A percentile compares a stretch with the other conserved stretches of the same genome.
Conservation (phyloP, 2,329 filamentous ascomycete species). For the Arthrobotrys musiformis region DNA sequence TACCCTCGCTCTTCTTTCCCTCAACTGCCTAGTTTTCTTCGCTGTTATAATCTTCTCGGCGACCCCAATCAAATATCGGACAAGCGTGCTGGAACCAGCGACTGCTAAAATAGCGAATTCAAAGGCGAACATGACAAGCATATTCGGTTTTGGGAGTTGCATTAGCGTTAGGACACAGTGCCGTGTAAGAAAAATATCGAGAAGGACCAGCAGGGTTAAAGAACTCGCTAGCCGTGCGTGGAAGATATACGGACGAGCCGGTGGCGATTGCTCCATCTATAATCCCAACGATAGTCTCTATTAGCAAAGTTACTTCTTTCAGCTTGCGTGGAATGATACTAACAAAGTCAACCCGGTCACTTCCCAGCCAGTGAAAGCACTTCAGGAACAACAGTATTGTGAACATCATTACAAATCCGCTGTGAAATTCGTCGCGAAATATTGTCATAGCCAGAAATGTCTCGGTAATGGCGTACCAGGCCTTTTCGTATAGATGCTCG, state of each 20-base stretch:
- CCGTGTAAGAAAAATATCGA: slow-evolving; percentile 80
- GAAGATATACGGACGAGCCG: slow-evolving; percentile 86
- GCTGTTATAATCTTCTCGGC: slow-evolving; percentile 79
- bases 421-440: slow-evolving; percentile 92
- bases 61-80: slow-evolving; percentile 81
- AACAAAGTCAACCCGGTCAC: slow-evolving; percentile 89
- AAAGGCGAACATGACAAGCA: slow-evolving; percentile 99
- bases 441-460: slow-evolving; percentile 98
- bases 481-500: slow-evolving; percentile 96
- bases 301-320: not conserved
- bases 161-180: slow-evolving; percentile 87
- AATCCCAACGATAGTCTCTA: not conserved
- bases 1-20: slow-evolving; percentile 75
- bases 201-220: slow-evolving; percentile 79
- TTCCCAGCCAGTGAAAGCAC: slow-evolving; percentile 98
- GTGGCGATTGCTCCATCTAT: slow-evolving; percentile 83
- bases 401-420: slow-evolving; percentile 97
- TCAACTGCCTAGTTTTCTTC: slow-evolving; percentile 77
- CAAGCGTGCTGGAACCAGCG: slow-evolving; percentile 79
- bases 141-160: slow-evolving; percentile 87
- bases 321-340: slow-evolving; percentile 4
- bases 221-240: slow-evolving; percentile 84
- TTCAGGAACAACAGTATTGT: slow-evolving; percentile 90
- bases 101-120: slow-evolving; percentile 91
- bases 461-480: slow-evolving; percentile 97